Conservation (phyloP, 2,329 filamentous ascomycete species). For the Tricladium varicosporioides region DNA sequence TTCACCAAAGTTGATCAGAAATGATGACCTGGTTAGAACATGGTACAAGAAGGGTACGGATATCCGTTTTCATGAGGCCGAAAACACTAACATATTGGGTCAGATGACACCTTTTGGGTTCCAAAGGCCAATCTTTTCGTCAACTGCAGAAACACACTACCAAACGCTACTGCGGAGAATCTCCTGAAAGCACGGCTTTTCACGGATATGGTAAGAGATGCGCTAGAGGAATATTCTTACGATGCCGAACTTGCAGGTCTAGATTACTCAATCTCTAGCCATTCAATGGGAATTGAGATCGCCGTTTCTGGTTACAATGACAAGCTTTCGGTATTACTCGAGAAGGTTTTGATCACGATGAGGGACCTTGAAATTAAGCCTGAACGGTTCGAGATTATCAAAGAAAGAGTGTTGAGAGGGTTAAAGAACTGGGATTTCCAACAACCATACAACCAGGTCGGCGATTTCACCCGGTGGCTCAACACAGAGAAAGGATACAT, state of each 20-base stretch:
- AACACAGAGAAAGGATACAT: constrained; percentile 74
- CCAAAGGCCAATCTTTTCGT: constrained; percentile 88
- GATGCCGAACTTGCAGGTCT: constrained; percentile 92
- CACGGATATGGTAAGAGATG: constrained; percentile 82
- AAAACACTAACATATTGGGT: neutral
- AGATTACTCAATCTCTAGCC: constrained; percentile 74
- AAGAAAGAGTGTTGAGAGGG: constrained; percentile 73
- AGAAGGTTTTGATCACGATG: constrained; percentile 84
- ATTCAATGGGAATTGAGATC: constrained; percentile 71
- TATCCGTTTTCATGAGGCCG: neutral
- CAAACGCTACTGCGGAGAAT: constrained; percentile 76
- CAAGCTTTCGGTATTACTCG: constrained; percentile 85
- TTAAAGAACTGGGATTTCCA: constrained; percentile 86
- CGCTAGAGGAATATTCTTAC: constrained; percentile 89
- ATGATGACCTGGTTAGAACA: constrained; percentile 74
- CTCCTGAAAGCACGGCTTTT: constrained; percentile 77
- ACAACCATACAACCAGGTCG: constrained; percentile 86
- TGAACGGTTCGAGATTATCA: constrained; percentile 89
- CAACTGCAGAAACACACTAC: constrained; percentile 74
- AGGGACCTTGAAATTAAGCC: constrained; percentile 78
- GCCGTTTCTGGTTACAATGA: constrained; percentile 92
- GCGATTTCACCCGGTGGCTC: constrained; percentile 78
- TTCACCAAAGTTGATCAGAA: constrained; percentile 77
- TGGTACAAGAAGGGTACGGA: constrained; percentile 81
- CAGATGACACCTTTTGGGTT: constrained; percentile 94